Percentiles rank a stretch among this genome's conserved stretches.
These are phyloP conservation scores for Claviceps arundinis DNA, from an alignment of 2,329 filamentous ascomycete species.

Conservation along the genomic window DNA sequence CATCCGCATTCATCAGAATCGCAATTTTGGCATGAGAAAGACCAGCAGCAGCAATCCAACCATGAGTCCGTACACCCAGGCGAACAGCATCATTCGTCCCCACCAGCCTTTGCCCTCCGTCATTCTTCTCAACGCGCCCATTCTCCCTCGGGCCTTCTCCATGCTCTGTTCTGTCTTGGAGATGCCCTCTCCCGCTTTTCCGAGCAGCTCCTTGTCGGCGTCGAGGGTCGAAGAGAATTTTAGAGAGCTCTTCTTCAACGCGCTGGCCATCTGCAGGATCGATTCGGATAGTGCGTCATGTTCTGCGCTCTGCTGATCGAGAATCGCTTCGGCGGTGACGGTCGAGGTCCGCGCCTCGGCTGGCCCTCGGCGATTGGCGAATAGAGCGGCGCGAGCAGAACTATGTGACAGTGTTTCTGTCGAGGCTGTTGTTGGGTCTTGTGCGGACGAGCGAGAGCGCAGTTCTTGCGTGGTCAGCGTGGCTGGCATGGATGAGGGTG, in stretches of 20 bases:
- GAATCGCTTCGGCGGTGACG: conserved; percentile 53
- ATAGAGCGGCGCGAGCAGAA: conserved; percentile 30
- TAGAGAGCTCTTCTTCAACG: conserved; percentile 62
- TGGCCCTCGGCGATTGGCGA: conserved; percentile 26
- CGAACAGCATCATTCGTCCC: conserved; percentile 73
- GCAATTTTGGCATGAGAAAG: conserved; percentile 74
- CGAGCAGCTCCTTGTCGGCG: conserved; percentile 55
- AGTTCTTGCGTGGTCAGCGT: conserved; percentile 23
- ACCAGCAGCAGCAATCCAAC: conserved; percentile 66
- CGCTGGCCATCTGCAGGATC: conserved; percentile 65
- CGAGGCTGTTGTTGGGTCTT: conserved; percentile 7
- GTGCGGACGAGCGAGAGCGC: conserved; percentile 18
- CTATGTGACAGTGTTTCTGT: conserved; percentile 15
- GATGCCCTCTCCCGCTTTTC: conserved; percentile 58
- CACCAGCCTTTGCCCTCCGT: conserved; percentile 82
- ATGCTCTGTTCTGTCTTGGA: conserved; percentile 65
- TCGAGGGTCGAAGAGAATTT: conserved; percentile 61
- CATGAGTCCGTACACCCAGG: conserved; percentile 72
- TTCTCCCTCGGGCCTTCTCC: conserved; percentile 60
- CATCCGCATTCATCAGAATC: conserved; percentile 35
- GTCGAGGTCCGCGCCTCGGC: conserved; percentile 26
- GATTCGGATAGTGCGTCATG: conserved; percentile 73
- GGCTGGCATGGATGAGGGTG: conserved; percentile 2
- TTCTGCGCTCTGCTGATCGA: conserved; percentile 65
- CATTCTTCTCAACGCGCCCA: conserved; percentile 67